These are phyloP conservation scores for Podospora pseudocomata DNA, from an alignment of 495 filamentous ascomycete species.

Conservation along the genomic window DNA sequence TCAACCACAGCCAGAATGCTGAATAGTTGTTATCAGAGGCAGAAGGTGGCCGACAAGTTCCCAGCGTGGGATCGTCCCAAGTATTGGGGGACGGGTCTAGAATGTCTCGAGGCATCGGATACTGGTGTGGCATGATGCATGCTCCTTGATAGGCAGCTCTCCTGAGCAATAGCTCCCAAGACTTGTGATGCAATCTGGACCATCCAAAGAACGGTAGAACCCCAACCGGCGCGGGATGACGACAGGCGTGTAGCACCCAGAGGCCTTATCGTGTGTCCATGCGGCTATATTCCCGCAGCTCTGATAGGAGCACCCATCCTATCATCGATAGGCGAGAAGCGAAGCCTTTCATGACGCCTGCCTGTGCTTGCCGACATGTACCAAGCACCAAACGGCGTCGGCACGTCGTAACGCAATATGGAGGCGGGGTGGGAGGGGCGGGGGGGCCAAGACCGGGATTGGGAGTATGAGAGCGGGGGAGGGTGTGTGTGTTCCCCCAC, in stretches of 20 bases:
- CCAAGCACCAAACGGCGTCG: not conserved
- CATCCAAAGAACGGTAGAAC: conserved; percentile 27
- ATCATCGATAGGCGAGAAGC: conserved; percentile 1
- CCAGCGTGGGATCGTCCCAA: not conserved
- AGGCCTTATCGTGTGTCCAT: conserved; percentile 32
- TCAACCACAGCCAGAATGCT: not conserved
- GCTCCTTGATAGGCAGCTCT: conserved; percentile 10
- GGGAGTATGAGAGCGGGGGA: not conserved
- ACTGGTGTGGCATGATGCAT: conserved; percentile 6
- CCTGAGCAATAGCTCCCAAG: conserved; percentile 17
- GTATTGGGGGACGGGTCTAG: not conserved
- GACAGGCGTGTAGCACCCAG: conserved; percentile 28
- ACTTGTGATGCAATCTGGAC: conserved; percentile 29
- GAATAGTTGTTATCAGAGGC: not conserved
- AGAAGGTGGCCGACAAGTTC: not conserved
- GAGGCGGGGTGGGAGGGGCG: conserved; percentile 3
- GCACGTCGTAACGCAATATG: conserved; percentile 3
- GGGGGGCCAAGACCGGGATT: conserved; percentile 3
- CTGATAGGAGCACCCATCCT: conserved; percentile 21
- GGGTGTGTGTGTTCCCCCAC: conserved; percentile 3
- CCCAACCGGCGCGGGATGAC: conserved; percentile 36
- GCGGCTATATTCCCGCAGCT: conserved; percentile 21
- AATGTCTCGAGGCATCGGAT: not conserved
- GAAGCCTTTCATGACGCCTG: not conserved
- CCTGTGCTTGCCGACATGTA: not conserved